Evolutionary conservation across 2,329 filamentous ascomycete species (phyloP), one percentile per base, ranked within the genome.

Genomic region (Helotiales sp.): DNA sequence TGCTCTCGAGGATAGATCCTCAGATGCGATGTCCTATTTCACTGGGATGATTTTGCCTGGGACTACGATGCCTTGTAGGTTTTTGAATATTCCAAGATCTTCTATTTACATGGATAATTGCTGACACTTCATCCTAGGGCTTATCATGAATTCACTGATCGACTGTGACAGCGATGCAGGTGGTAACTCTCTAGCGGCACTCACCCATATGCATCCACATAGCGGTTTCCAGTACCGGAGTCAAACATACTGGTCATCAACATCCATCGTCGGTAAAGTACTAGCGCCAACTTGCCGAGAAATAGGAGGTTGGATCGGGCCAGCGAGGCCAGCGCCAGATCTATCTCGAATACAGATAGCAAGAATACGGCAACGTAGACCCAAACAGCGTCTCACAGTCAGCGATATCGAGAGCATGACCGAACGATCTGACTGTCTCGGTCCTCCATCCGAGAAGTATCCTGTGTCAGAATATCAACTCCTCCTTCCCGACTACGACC

Each of bases 181-280:
- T 2, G 87, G 45, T 20, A 86, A 90, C 69, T 82, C 87, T 7
- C 84, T 93, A 17, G 87, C 88, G 11, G 83, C 90, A 37, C 83
- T 93, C 8, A 89, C 88, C 1, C 89, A 92, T 45, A 83, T 90
- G 71, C 85, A 90, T 66, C 89, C 89, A 0, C 83, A 89, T 71
- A 89, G 88, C 70, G 91, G 91, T 17, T 93, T 93, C 75, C 91
- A 93, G 79, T 93, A 93, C 76, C 88, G 89, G 73, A 89, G 88
- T 65, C 90, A 90, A 75, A 93, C 91, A 1, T 93, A 93, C 81
- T 93, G 91, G 91, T 88, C 90, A 2, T 86, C 88, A 13, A 82
- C 85, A 22, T 91, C 86, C 72, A 91, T 93, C 65, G 88, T 93
- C 2, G 91, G 91, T 43, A 93, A 92, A 75, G 91, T 93, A 2